Evolutionary conservation across 148 eudicot species (phyloP).

Genomic region (Chenopodium quinoa): DNA sequence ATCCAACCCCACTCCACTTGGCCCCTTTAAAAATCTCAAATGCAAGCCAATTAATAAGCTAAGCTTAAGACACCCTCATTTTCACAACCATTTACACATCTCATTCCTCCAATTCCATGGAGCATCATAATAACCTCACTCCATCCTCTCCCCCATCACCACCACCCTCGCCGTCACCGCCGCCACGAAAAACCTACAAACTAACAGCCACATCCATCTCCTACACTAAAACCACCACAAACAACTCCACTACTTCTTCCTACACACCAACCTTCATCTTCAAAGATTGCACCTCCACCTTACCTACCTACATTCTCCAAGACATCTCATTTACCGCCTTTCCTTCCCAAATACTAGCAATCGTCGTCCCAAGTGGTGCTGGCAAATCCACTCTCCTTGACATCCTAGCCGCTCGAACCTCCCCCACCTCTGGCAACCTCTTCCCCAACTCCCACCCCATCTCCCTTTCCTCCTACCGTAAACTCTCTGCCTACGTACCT

Average conservation of each 20-base stretch:
- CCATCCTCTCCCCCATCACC: slow-evolving; percentile 32
- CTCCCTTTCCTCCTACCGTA: slow-evolving; percentile 50
- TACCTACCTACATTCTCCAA: slow-evolving; percentile 62
- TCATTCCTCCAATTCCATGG: slow-evolving; percentile 24
- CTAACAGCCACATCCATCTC: slow-evolving; percentile 69
- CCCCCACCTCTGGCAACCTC: slow-evolving; percentile 57
- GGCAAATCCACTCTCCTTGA: slow-evolving; percentile 86
- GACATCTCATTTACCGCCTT: slow-evolving; percentile 62
- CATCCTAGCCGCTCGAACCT: slow-evolving; percentile 68
- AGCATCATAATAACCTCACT: slow-evolving; percentile 18
- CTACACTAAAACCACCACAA: slow-evolving; percentile 58
- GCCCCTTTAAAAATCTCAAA: neutral
- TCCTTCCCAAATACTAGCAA: slow-evolving; percentile 81
- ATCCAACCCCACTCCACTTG: neutral
- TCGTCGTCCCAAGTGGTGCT: slow-evolving; percentile 90
- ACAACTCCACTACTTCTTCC: slow-evolving; percentile 24
- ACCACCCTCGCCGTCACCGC: slow-evolving; percentile 35
- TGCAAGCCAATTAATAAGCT: too few species aligned
- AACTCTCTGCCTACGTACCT: slow-evolving; percentile 80
- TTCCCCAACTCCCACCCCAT: slow-evolving; percentile 60
- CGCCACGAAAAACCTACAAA: slow-evolving; percentile 49
- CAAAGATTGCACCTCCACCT: slow-evolving; percentile 45
- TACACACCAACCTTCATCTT: slow-evolving; percentile 36
- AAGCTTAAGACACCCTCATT: neutral
- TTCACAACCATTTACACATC: neutral